Percentiles rank a stretch among this genome's conserved stretches.
Conservation (phyloP, 139 green algal genomes). For the Tetraselmis striata region DNA sequence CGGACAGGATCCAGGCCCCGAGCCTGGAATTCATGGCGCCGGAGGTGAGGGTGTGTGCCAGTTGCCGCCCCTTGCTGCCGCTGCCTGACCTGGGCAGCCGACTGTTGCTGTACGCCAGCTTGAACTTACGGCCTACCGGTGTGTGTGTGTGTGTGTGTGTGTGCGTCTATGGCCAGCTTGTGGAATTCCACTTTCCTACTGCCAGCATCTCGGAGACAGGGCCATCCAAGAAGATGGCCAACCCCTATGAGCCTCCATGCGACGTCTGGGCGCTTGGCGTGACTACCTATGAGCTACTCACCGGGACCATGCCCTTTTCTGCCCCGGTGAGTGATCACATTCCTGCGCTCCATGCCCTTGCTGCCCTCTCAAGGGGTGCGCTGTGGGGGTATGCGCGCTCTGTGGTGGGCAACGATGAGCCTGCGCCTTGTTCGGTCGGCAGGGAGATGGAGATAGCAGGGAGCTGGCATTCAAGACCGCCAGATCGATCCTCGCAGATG, state of each 20-base stretch:
- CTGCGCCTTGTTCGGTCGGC: background rate
- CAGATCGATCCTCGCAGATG: background rate
- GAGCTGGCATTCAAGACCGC: background rate
- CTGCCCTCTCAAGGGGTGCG: too few relatives aligned
- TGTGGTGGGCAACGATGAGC: too few relatives aligned
- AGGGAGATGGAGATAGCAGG: background rate
- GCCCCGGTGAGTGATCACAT: too few relatives aligned
- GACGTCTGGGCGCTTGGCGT: background rate
- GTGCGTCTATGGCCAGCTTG: background rate
- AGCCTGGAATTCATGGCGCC: background rate
- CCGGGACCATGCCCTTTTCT: background rate
- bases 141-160: background rate
- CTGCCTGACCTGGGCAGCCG: background rate
- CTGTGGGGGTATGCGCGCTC: too few relatives aligned
- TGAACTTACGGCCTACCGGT: background rate
- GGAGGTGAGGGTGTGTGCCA: too few relatives aligned
- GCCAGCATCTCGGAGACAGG: background rate
- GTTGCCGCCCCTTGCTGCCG: background rate
- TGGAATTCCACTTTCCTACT: background rate
- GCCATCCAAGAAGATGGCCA: background rate
- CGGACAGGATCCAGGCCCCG: background rate
- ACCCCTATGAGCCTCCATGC: background rate
- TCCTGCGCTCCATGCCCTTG: too few relatives aligned
- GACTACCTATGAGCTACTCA: background rate
- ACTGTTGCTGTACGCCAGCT: background rate